Conservation (phyloP, 75 land plant genomes). For the Adiantum capillusveneris region DNA sequence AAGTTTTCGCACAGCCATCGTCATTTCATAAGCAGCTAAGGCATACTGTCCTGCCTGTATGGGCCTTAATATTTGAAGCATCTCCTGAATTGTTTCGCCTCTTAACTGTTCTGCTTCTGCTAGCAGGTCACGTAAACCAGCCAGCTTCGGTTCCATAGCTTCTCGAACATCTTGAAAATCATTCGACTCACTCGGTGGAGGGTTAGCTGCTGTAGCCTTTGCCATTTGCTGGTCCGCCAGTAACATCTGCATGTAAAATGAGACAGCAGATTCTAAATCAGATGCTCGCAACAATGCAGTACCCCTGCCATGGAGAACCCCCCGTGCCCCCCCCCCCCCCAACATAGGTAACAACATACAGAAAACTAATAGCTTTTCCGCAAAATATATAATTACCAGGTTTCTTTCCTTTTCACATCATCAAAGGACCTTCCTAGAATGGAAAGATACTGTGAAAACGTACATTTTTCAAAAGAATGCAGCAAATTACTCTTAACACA, state of each 20-base stretch:
- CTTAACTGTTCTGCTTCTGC: constrained; percentile 22
- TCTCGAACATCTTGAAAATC: constrained; percentile 17
- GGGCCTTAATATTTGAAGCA: constrained; percentile 13
- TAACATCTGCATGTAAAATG: constrained; percentile 14
- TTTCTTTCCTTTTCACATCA: too few relatives aligned
- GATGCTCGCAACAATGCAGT: too few relatives aligned
- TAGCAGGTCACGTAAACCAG: constrained; percentile 14
- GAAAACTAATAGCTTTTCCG: too few relatives aligned
- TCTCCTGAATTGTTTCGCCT: constrained; percentile 7
- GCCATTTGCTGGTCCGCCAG: constrained; percentile 32
- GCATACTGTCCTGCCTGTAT: constrained; percentile 26
- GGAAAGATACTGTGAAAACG: too few relatives aligned
- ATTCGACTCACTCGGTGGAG: constrained; percentile 18
- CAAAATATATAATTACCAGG: too few relatives aligned
- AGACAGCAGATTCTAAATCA: too few relatives aligned
- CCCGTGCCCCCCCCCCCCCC: too few relatives aligned
- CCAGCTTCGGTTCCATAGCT: constrained; percentile 28
- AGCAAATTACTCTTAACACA: too few relatives aligned
- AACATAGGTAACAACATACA: too few relatives aligned
- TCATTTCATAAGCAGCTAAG: constrained; percentile 16
- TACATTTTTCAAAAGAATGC: too few relatives aligned
- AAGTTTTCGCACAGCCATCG: constrained; percentile 16
- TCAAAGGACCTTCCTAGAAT: too few relatives aligned
- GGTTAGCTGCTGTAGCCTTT: constrained; percentile 15
- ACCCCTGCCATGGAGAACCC: too few relatives aligned